Base-by-base conservation (phyloP, 306 rosid genomes). In the Fragaria iinumae region DNA sequence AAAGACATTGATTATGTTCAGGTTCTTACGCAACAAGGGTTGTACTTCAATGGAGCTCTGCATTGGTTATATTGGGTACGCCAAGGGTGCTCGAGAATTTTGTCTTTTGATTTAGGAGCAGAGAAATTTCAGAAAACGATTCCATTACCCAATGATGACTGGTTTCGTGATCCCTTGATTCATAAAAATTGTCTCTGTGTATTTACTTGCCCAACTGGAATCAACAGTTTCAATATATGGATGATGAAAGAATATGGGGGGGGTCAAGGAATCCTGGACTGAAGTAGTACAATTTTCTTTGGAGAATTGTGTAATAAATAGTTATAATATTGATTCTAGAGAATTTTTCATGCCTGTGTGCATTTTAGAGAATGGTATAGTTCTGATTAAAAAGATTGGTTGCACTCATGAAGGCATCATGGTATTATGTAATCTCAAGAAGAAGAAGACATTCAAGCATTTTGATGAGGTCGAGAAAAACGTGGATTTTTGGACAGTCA, bases 181-280 rank as follows among this genome's bases (percentile, higher is more conserved):
- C 60, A 53, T 41, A 20, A 8, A 57, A 43, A 23, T 14, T 73
- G 55, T 73, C 68, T 73, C n/a, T 41, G 25, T 57, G 25, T 21
- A 2, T 8, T 8, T 18, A n/a, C 27, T 7, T 20, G 27, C 27
- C 60, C 60, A 53, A 53, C 60, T 53, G 60, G 12, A n/a, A 53
- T 27, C 60, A 53, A 53, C 23, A 53, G 4, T 53, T 7, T 20
- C 60, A n/a, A 20, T 8, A 39, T 73, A 12, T 41, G 77, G 77
- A 45, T 56, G 16, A 57, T 57, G 77, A 56, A 73, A 66, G 68
- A 73, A 25, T 57, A 56, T 43, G 41, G 53, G 23, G 76, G 41
- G 53, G 23, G 76, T 73, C 39, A 17, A 16, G 9, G 52, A 73
- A 4, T 73, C 76, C 9, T 55, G 67, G 76, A 8, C 67, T 13